phyloP scores from a whole-genome alignment of 306 rosid species.

The apple (Malus domestica) region ASM211411v1 NC_041802.1:10597501-10598000 shows the following conservation, averaged over 20 bases:
- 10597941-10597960: constrained; percentile 88
- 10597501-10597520: constrained; percentile 16
- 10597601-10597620: constrained; percentile 61
- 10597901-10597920: constrained; percentile 42
- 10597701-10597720: too few species aligned
- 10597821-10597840: too few species aligned
- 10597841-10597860: neutral
- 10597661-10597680: constrained; percentile 92
- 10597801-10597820: too few species aligned
- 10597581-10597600: constrained; percentile 9
- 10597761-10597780: too few species aligned
- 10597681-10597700: constrained; percentile 42
- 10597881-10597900: constrained; percentile 2
- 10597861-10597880: neutral
- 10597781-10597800: too few species aligned
- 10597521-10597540: constrained; percentile 26
- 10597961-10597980: constrained; percentile 56
- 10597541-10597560: constrained; percentile 12
- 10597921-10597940: constrained; percentile 96
- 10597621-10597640: constrained; percentile 73
- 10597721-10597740: too few species aligned
- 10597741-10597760: too few species aligned
- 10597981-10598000: constrained; percentile 74
- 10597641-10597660: constrained; percentile 98
- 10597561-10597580: constrained; percentile 10